Evolutionary conservation across 306 rosid genomes (phyloP).

Genomic region (Corylus avellana): DNA sequence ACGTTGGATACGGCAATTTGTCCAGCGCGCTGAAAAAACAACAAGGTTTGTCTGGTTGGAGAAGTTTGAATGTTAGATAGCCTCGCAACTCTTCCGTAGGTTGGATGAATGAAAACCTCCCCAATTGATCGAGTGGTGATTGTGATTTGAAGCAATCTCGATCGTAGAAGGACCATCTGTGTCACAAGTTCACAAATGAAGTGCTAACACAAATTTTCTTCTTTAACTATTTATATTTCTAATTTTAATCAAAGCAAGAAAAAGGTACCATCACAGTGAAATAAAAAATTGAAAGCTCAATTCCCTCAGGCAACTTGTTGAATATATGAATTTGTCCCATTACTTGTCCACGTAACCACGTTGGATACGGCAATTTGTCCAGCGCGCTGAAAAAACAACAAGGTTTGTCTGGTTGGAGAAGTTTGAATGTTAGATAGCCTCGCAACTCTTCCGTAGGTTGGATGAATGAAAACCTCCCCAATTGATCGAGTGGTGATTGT

Average conservation of each 20-base stretch:
- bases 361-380: background rate
- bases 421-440: conserved; percentile 11
- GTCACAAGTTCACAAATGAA: too few relatives aligned
- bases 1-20: background rate
- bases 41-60: background rate
- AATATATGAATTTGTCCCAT: too few relatives aligned
- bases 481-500: too few relatives aligned
- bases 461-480: background rate
- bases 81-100: background rate
- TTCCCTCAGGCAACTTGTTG: too few relatives aligned
- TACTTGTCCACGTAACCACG: background rate
- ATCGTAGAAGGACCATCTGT: too few relatives aligned
- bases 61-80: conserved; percentile 8
- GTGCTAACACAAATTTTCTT: too few relatives aligned
- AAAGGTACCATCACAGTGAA: too few relatives aligned
- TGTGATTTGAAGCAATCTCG: too few relatives aligned
- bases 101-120: background rate
- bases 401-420: background rate
- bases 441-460: background rate
- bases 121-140: too few relatives aligned
- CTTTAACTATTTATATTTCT: too few relatives aligned
- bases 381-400: background rate
- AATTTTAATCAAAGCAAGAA: too few relatives aligned
- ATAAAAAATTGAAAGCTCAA: too few relatives aligned
- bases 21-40: background rate